Base-by-base conservation (phyloP, 2,329 filamentous ascomycete species). In the Davidsoniella eucalypti region DNA sequence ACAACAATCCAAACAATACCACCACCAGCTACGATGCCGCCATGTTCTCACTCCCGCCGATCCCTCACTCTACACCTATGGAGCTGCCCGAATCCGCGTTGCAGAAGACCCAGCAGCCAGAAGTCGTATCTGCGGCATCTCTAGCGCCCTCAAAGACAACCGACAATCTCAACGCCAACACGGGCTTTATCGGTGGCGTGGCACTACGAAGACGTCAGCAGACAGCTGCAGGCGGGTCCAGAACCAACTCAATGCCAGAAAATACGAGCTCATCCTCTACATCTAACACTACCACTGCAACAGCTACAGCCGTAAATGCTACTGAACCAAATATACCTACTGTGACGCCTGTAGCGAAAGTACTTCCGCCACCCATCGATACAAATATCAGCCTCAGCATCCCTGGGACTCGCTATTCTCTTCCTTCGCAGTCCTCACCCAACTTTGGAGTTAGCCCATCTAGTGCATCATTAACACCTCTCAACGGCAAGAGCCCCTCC, bases 151-250 rank as follows among this genome's bases (percentile, higher is more conserved):
- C 58, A 54, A 44, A 58, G 56, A 42, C 62, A 56, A 47, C 52
- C 56, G 58, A 59, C 41, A 61, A 62, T 47, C 58, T 62, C 29
- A 60, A 58, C 51, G 60, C 60, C 5, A 63, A 65, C 21, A 65
- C 67, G 1, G 65, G 69, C 10, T 78, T 78, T 56, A 70, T 78
- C 46, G 74, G 75, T 14, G 75, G 75, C 2, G 60, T 74, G 10
- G 72, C 73, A 3, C 60, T 77, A 52, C 64, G 66, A 55, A 75
- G 67, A 41, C 67, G 65, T 14, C 55, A 57, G 41, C 61, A 63
- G 41, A 54, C 56, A 56, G 36, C 54, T 57, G 10, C 39, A 48
- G 23, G 29, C 29, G 51, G 42, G 14, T 41, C 44, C 18, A 26
- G 17, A 38, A 18, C 39, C 44, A n/a, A 45, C 18, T 42, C 51